Evolutionary conservation across 1,139 yeast genomes (phyloP), one percentile per base, ranked within the genome.

Genomic region (Sugiyamaella xylanicola): DNA sequence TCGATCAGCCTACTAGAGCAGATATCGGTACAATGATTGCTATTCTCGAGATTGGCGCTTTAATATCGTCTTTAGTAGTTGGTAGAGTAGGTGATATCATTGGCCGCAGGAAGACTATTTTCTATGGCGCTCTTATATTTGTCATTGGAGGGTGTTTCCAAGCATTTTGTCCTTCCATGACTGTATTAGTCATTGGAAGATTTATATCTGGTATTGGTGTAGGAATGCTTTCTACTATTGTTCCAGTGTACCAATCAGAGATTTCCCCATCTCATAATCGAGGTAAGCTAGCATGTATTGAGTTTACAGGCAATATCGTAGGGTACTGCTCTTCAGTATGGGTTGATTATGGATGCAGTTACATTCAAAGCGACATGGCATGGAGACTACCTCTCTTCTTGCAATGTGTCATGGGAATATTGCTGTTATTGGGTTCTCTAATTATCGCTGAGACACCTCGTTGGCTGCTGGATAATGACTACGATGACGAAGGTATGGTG

Each of bases 201-300:
- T 78, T 90, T 48, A 78, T 91, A 43, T 82, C 92, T 46, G 97
- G 97, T 68, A 65, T 91, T 37, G 97, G 96, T 15, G 92, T 92
- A 47, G 98, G 97, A 11, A 79, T 89, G 66, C 77, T 92, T 55
- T 86, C 95, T n/a, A 89, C 96, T 4, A 89, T 91, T 53, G 95
- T 93, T n/a, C 97, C 98, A 0, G 89, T 93, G 50, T 92, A 90
- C 71, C 97, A 91, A 73, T 82, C 90, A 4, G 98, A 92, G 69
- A 89, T 92, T 58, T 85, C 95, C 40, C 96, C 96, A 15, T 91
- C 97, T 0, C 86, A 87, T 60, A 88, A 86, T 63, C 78, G 98
- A 59, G 98, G 98, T 1, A 83, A 86, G 65, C 80, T 89, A 56
- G 97, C 96, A 0, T 90, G 96, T 67, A 84, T 91, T 48, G 97